A percentile compares a stretch with the other conserved stretches of the same genome.
Evolutionary conservation across 192 early-diverging fungal species (phyloP).

Genomic region (Linnemannia zychae): DNA sequence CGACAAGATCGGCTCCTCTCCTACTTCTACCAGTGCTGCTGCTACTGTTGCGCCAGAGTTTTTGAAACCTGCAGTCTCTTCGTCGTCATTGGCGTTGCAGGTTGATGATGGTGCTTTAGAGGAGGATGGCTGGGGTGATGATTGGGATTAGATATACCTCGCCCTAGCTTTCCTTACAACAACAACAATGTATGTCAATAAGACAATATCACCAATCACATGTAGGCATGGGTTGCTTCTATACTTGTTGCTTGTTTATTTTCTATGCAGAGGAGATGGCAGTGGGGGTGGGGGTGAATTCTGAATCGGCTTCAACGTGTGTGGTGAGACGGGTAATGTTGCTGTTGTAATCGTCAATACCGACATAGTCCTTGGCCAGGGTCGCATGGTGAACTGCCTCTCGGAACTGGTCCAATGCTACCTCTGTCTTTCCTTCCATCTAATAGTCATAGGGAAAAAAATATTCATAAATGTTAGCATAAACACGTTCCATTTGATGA

Average conservation of each 20-base stretch:
- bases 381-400: conserved; percentile 57
- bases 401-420: conserved; percentile 53
- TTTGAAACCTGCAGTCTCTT: not conserved
- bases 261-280: not conserved
- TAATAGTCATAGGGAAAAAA: conserved; percentile 21
- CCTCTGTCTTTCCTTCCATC: conserved; percentile 59
- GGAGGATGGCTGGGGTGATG: conserved; percentile 49
- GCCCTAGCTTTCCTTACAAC: not conserved
- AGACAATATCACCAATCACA: not conserved
- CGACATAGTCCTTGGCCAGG: conserved; percentile 54
- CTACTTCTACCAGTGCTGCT: not conserved
- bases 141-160: conserved; percentile 32
- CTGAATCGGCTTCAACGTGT: not conserved
- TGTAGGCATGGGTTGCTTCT: no score
- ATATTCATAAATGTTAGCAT: not conserved
- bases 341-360: conserved; percentile 35
- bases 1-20: not conserved
- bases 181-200: not conserved
- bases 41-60: not conserved
- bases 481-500: not conserved
- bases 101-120: conserved; percentile 38
- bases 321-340: conserved; percentile 30
- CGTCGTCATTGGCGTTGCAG: conserved; percentile 30
- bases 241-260: no score
- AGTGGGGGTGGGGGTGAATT: conserved; percentile 1